phyloP scores from a whole-genome alignment of 306 rosid species.

The Vigna mungo region DNA sequence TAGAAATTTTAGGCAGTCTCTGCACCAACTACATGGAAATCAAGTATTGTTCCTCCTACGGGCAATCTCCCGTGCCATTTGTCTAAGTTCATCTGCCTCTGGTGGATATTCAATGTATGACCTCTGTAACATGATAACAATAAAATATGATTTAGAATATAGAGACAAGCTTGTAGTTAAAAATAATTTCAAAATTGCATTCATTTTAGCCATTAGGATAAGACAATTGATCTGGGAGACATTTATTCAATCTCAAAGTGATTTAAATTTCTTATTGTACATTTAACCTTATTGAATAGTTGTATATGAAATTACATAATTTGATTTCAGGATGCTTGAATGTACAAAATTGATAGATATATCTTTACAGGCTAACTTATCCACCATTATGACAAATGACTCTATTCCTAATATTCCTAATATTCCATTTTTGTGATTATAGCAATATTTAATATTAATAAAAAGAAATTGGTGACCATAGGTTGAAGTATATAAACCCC shows the following conservation, averaged over 20 bases:
- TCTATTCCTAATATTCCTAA: no score
- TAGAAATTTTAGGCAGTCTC: background rate
- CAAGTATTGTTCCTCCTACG: constrained; percentile 63
- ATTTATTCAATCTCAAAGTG: background rate
- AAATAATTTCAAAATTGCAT: constrained; percentile 5
- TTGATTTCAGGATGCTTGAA: background rate
- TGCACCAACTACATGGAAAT: constrained; percentile 27
- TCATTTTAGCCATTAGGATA: constrained; percentile 1
- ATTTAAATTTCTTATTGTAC: background rate
- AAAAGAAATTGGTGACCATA: background rate
- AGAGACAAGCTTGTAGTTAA: background rate
- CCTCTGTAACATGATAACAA: constrained; percentile 50
- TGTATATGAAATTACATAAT: background rate
- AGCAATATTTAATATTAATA: background rate
- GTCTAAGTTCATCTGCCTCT: constrained; percentile 75
- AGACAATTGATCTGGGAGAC: background rate
- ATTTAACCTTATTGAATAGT: background rate
- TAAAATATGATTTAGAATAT: background rate
- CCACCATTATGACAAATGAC: background rate
- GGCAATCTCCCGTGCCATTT: constrained; percentile 79
- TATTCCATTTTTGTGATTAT: no score
- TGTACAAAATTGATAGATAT: background rate
- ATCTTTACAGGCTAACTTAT: background rate
- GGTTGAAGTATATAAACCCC: background rate
- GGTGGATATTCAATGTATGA: constrained; percentile 80